Evolutionary conservation across 2,329 filamentous ascomycete genomes (phyloP), one percentile per base, ranked within the genome.

Genomic region (Ophiostoma sp.): DNA sequence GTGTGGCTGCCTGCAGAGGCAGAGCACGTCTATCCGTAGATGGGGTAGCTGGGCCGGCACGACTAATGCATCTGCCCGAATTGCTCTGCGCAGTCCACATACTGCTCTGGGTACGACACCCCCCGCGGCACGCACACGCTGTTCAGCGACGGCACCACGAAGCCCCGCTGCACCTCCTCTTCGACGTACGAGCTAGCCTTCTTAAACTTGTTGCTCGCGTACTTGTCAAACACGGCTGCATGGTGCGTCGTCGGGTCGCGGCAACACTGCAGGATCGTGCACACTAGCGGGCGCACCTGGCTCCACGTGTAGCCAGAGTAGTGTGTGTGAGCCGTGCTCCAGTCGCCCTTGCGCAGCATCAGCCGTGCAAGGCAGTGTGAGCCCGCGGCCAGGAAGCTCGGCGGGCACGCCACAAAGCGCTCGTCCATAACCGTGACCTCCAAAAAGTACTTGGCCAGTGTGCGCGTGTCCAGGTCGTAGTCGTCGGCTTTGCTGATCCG

Each of bases 401-500:
- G 91, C 44, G 92, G 90, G 74, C 90, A 92, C 40, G 91, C 92
- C 47, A 99, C 92, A 75, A 99, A 98, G 27, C 94, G 90, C 82
- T 98, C 93, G 76, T 99, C 95, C 93, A 98, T 97, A 77, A 98
- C 89, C 49, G 93, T 96, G 68, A 98, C 86, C 78, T 99, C 95
- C 40, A 99, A 84, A 79, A 99, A 97, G 80, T 99, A 99, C 80
- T 99, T 99, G 74, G 95, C 93, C 67, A 99, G 82, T 5, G 95
- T 98, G 49, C 95, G 87, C 11, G 94, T 97, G 80, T 99, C 94
- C 64, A 97, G 82, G 76, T 99, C 93, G 76, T 98, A 99, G 76
- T 97, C 93, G 76, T 99, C 95, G 14, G 95, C 95, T 81, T 98
- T 98, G 87, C 94, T 98, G 79, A 98, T 95, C 68, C 94, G 89